phyloP scores from a whole-genome alignment of 257 asterid species.

The Fraxinus anomala region DNA sequence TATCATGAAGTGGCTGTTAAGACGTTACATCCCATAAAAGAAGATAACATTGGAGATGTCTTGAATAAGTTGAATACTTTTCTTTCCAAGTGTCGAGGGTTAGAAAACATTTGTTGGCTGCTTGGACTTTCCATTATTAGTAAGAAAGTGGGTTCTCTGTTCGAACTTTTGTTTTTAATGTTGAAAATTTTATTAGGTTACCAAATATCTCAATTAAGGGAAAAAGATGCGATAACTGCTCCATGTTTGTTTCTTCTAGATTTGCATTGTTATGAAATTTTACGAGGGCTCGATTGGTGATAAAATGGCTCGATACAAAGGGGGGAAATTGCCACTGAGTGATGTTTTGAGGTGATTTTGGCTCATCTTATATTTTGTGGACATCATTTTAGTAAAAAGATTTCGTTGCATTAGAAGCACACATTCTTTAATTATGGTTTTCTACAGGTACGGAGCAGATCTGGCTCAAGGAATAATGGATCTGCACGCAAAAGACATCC shows the following conservation, averaged over 20 bases:
- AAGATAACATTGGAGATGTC: conserved; percentile 40
- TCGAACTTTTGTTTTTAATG: conserved; percentile 6
- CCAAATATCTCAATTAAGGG: neutral
- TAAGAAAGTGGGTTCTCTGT: conserved; percentile 35
- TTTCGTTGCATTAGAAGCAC: conserved; percentile 21
- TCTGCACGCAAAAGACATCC: conserved; percentile 51
- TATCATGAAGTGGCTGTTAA: conserved; percentile 67
- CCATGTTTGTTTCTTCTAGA: conserved; percentile 39
- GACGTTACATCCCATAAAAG: conserved; percentile 51
- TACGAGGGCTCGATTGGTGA: conserved; percentile 69
- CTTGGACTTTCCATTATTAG: conserved; percentile 57
- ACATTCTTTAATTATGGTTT: neutral
- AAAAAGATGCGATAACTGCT: neutral
- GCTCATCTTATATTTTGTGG: neutral
- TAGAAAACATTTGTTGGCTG: conserved; percentile 63
- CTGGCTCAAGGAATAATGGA: conserved; percentile 54
- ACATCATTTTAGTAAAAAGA: neutral
- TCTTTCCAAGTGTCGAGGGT: conserved; percentile 36
- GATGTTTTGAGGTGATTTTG: conserved; percentile 56
- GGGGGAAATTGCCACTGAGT: conserved; percentile 58
- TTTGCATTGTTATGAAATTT: conserved; percentile 55
- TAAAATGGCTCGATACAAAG: conserved; percentile 46
- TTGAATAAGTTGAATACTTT: conserved; percentile 46
- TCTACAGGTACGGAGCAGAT: conserved; percentile 56
- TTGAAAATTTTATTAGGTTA: neutral